Base-by-base conservation (phyloP, 2,329 filamentous ascomycete species). In the Moelleriella libera region DNA sequence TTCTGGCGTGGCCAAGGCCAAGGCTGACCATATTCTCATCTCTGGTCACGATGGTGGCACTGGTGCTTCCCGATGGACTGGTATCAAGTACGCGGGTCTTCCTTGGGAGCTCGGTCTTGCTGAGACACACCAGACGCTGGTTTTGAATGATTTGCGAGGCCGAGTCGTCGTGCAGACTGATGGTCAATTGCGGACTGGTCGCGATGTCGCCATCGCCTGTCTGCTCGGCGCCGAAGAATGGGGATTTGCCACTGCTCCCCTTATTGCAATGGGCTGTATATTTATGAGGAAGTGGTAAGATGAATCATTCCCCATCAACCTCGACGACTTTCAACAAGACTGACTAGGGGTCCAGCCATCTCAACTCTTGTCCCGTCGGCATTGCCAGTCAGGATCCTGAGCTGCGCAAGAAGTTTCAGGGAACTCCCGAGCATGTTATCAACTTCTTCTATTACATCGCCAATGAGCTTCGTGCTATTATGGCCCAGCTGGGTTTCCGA, bases 371-470 rank as follows among this genome's bases (percentile, higher is more conserved):
- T 69, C 88, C 89, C 8, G 89, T 96, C 9, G 90, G 90, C 64
- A 95, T 97, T 51, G 90, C 90, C 4, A 95, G 89, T 1, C 90
- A 97, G 62, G 89, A 96, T 58, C 88, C 88, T n/a, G 85, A 90
- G 62, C 76, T 97, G 2, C 80, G 90, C 51, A 85, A 89, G 75
- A 97, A 96, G 69, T 96, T 97, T 67, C 74, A 82, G 55, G 90
- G 90, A 52, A 89, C 87, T 1, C 89, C 90, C 9, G 90, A 97
- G 69, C 88, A 96, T 57, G 89, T 95, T 49, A 96, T 97, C 67
- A 97, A 96, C 75, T 96, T 96, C 74, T 95, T 95, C 71, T 97
- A 96, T 71, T 97, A 96, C 60, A 76, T 97, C 46, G 85, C 90
- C 56, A 97, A 97, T 61, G 90, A 97, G 70, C 79, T 97, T 49